Percentiles rank a stretch among this genome's conserved stretches.
Evolutionary conservation across 352 stramenopile species (phyloP).

Genomic region (Globisporangium cystogenes): DNA sequence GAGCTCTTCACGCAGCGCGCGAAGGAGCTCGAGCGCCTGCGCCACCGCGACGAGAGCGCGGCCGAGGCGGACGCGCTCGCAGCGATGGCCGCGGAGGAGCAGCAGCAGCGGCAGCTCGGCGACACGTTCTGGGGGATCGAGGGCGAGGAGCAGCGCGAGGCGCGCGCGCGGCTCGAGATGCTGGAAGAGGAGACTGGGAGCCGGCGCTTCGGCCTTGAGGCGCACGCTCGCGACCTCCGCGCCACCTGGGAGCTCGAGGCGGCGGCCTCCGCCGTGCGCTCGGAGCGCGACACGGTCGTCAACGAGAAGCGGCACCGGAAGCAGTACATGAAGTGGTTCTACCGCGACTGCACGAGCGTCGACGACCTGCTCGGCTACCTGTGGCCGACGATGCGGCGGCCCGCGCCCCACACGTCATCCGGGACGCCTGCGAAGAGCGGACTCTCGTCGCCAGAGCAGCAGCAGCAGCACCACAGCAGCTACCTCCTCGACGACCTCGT

Average conservation of each 20-base stretch:
- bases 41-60: constrained; percentile 16
- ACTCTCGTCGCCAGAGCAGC: not conserved
- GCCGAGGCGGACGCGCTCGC: constrained; percentile 22
- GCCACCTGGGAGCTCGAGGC: constrained; percentile 29
- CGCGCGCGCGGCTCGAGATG: constrained; percentile 25
- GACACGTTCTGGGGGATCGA: constrained; percentile 65
- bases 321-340: constrained; percentile 64
- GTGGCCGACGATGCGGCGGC: constrained; percentile 38
- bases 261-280: constrained; percentile 7
- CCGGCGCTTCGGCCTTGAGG: constrained; percentile 21
- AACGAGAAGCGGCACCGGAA: constrained; percentile 35
- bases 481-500: constrained; percentile 57
- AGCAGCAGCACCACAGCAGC: constrained; percentile 4
- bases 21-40: constrained; percentile 21
- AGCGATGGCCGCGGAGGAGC: constrained; percentile 32
- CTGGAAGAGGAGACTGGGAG: constrained; percentile 28
- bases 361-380: constrained; percentile 51
- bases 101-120: constrained; percentile 30
- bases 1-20: constrained; percentile 15
- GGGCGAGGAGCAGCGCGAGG: constrained; percentile 37
- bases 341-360: constrained; percentile 38
- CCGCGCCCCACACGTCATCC: not conserved
- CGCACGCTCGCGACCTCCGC: constrained; percentile 22
- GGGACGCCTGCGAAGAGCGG: not conserved
- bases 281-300: constrained; percentile 15